Conservation (phyloP, 139 green algal genomes). For the Pseudopediastrum boryanum region DNA sequence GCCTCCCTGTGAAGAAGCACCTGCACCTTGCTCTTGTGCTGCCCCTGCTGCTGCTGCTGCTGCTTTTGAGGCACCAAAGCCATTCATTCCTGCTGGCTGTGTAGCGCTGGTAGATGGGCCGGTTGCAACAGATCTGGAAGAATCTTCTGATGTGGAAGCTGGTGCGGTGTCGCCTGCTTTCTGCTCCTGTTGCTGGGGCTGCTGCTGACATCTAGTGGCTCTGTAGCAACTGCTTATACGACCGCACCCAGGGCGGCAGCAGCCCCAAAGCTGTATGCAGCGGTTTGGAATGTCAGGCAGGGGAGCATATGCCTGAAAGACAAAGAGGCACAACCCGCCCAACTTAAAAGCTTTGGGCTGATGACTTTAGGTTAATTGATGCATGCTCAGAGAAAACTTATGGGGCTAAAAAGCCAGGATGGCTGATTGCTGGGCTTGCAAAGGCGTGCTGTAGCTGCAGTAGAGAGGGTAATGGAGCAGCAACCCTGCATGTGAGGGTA, state of each 20-base stretch:
- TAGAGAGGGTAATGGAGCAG: background rate
- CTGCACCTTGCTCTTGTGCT: background rate
- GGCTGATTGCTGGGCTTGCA: background rate
- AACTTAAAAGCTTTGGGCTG: no score
- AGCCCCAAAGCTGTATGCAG: conserved; percentile 55
- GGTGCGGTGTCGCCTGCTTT: conserved; percentile 26
- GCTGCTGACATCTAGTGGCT: conserved; percentile 50
- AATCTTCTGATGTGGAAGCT: background rate
- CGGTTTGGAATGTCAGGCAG: conserved; percentile 5
- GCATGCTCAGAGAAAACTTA: background rate
- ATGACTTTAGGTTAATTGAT: no score
- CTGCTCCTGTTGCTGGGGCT: background rate
- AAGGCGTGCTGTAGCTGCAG: background rate
- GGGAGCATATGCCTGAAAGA: conserved; percentile 54
- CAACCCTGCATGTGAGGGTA: background rate
- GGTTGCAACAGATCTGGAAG: background rate
- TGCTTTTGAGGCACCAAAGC: background rate
- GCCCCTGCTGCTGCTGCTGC: conserved; percentile 30
- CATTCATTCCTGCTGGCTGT: background rate
- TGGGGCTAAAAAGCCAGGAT: background rate
- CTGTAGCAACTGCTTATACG: conserved; percentile 48
- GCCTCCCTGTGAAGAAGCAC: background rate
- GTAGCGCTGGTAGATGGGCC: background rate
- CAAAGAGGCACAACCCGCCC: background rate
- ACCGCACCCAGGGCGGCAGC: conserved; percentile 49